Percentiles rank a stretch among this genome's conserved stretches.
Conservation (phyloP, 2,329 filamentous ascomycete genomes). For the Laburnicola sp. region DNA sequence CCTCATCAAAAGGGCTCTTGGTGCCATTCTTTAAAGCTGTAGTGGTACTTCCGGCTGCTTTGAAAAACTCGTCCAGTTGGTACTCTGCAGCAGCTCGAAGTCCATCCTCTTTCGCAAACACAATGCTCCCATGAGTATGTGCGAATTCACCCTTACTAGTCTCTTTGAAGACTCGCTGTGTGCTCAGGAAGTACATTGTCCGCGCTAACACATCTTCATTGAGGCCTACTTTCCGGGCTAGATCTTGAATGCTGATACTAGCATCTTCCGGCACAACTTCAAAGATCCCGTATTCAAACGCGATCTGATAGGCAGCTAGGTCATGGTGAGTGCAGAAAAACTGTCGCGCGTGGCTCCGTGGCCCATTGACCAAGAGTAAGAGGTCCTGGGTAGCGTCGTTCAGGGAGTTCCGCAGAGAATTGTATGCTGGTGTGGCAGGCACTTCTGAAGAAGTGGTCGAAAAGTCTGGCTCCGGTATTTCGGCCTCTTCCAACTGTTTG, state of each 20-base stretch:
- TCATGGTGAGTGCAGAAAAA: constrained; percentile 22
- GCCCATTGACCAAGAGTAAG: constrained; percentile 30
- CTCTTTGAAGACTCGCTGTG: constrained; percentile 9
- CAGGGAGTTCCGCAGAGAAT: constrained; percentile 16
- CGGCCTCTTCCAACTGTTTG: constrained; percentile 13
- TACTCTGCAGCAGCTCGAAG: constrained; percentile 1
- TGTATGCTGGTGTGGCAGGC: constrained; percentile 14
- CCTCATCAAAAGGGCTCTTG: constrained; percentile 24
- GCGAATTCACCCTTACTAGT: constrained; percentile 7
- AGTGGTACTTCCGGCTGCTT: constrained; percentile 27
- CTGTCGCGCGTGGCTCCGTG: constrained; percentile 16
- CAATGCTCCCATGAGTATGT: constrained; percentile 9
- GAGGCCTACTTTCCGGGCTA: too few relatives aligned
- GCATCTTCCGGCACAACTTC: constrained; percentile 20
- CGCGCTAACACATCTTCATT: background rate
- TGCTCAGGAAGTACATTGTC: background rate
- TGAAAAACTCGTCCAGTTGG: constrained; percentile 32
- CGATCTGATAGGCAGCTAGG: constrained; percentile 26
- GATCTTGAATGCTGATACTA: background rate
- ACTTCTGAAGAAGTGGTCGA: constrained; percentile 7
- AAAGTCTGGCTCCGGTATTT: constrained; percentile 19
- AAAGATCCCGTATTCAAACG: constrained; percentile 26
- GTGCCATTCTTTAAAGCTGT: constrained; percentile 18
- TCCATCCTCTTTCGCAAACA: background rate
- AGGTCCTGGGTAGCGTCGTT: constrained; percentile 21